These are phyloP conservation scores for Phytophthora nicotianae DNA, from an alignment of 352 stramenopile species.

Conservation along the genomic window DNA sequence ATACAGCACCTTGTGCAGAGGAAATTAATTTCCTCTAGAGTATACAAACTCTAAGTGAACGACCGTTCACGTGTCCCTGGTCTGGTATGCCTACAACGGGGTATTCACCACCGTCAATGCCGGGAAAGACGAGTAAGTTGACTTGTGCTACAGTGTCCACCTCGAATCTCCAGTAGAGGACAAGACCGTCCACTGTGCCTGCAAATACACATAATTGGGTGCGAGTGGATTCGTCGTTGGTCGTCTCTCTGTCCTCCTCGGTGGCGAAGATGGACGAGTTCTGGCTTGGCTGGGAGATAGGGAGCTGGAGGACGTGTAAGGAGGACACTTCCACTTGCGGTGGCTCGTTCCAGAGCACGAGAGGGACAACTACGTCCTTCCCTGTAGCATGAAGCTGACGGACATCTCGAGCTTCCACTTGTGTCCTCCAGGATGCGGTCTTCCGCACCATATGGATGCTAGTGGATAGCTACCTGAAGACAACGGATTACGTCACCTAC, in stretches of 20 bases:
- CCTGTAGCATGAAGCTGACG: constrained; percentile 5
- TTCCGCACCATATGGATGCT: constrained; percentile 26
- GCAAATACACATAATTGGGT: constrained; percentile 73
- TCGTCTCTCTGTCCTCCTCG: constrained; percentile 43
- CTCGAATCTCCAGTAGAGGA: constrained; percentile 80
- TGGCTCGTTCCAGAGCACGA: constrained; percentile 73
- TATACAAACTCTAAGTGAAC: too few species aligned
- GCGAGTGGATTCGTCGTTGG: constrained; percentile 39
- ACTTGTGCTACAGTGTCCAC: constrained; percentile 64
- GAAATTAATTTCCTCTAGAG: too few species aligned
- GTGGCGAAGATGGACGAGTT: constrained; percentile 41
- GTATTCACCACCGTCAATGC: constrained; percentile 17
- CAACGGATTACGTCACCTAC: constrained; percentile 1
- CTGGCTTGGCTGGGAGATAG: constrained; percentile 67
- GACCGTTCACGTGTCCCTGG: too few species aligned
- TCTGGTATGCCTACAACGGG: constrained; percentile 67
- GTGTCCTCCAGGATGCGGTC: constrained; percentile 20
- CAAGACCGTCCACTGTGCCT: constrained; percentile 62
- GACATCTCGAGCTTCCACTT: constrained; percentile 16
- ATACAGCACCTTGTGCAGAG: too few species aligned
- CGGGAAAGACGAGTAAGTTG: constrained; percentile 62
- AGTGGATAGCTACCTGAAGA: neutral
- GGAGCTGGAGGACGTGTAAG: constrained; percentile 71
- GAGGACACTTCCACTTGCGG: constrained; percentile 57
- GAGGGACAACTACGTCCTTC: constrained; percentile 65